Conservation (phyloP, 352 stramenopile genomes). For the Globisporangium nagaii region DNA sequence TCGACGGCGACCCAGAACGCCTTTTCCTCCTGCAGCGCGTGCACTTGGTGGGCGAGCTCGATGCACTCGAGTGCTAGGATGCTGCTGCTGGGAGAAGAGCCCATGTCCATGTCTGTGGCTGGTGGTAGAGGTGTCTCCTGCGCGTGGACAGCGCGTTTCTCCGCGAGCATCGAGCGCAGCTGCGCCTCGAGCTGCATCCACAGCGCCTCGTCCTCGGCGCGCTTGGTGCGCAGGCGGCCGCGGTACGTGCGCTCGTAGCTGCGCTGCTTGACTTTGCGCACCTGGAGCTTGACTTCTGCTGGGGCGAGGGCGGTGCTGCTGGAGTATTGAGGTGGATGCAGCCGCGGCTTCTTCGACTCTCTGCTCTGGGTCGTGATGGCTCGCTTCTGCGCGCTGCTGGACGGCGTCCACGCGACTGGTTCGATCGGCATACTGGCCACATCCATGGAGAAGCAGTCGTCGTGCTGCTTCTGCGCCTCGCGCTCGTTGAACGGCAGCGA, state of each 20-base stretch:
- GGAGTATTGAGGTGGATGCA: background rate
- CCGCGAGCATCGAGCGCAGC: background rate
- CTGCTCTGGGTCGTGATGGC: background rate
- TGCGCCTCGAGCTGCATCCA: slow-evolving; percentile 4
- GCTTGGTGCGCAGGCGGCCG: background rate
- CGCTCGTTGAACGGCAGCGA: no score
- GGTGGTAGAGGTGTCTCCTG: background rate
- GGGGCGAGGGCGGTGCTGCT: background rate
- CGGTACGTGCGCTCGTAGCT: slow-evolving; percentile 13
- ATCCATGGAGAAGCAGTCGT: background rate
- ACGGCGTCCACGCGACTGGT: background rate
- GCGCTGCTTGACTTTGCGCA: slow-evolving; percentile 8
- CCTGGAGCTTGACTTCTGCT: background rate
- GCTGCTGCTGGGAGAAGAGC: background rate
- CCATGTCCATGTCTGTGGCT: no score
- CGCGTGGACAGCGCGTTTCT: background rate
- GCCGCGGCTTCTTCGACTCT: background rate
- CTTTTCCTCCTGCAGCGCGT: background rate
- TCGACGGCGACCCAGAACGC: background rate
- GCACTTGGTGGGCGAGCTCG: background rate
- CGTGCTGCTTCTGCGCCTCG: background rate
- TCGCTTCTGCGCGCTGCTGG: background rate
- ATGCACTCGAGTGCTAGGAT: background rate
- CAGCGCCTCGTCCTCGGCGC: background rate
- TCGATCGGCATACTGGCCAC: background rate